Conservation (phyloP, 768 basidiomycete species). For the Hypsizygus marmoreus region DNA sequence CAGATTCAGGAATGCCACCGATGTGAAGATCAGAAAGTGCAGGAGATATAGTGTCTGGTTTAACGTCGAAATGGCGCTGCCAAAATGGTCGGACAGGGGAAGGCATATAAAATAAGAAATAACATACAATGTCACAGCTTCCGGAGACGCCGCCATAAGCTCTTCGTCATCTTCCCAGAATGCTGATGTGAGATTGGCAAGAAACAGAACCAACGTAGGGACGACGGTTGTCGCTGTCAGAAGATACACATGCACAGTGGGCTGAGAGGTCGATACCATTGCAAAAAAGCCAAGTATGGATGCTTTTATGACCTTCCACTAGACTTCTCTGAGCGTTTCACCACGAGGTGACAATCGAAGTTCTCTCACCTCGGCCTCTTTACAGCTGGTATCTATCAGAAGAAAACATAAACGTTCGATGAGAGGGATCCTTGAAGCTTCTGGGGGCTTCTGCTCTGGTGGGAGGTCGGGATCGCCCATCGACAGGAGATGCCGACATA, state of each 20-base stretch:
- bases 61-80: conserved; percentile 52
- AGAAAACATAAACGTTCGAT: conserved; percentile 51
- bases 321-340: too few species aligned
- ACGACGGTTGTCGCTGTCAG: conserved; percentile 56
- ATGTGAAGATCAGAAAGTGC: conserved; percentile 60
- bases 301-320: conserved; percentile 30
- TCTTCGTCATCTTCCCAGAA: conserved; percentile 69
- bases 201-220: conserved; percentile 62
- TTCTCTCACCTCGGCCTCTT: conserved; percentile 42
- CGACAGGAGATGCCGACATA: conserved; percentile 47
- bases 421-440: conserved; percentile 37
- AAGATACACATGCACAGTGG: conserved; percentile 38
- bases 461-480: conserved; percentile 27
- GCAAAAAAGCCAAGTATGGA: conserved; percentile 43
- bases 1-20: conserved; percentile 50
- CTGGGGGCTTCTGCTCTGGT: conserved; percentile 22
- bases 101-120: background rate
- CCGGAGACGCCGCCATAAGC: conserved; percentile 35
- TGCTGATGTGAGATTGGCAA: conserved; percentile 51
- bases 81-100: background rate
- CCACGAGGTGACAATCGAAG: background rate
- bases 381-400: conserved; percentile 43
- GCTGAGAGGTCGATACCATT: conserved; percentile 40
- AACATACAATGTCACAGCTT: conserved; percentile 39
- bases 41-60: conserved; percentile 60